Evolutionary conservation across 176 grass and related monocot species (phyloP), one percentile per base, ranked within the genome.

Genomic region (Lolium perenne): DNA sequence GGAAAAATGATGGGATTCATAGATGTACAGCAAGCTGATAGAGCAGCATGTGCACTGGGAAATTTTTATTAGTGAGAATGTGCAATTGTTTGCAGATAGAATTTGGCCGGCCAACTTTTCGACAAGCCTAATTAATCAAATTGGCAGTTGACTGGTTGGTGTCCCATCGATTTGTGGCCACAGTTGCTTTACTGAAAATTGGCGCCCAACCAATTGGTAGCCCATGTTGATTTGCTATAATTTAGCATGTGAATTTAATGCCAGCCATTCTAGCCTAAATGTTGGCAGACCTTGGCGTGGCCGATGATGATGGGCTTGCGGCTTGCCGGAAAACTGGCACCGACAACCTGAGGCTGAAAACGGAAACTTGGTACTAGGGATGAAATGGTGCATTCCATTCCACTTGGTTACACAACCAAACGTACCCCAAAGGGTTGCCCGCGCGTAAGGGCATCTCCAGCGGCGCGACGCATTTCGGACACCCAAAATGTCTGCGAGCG

Each of bases 21-120:
- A 38, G 13, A 38, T 38, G 63, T 35, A 35, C 26, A 38, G 17
- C 63, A 66, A 5, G 63, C 26, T 66, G 26, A 35, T 32, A 22
- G 62, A 32, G 26, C 62, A 65, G 26, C 62, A 65, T 65, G 62
- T 32, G 62, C 62, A 65, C 62, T 32, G 23, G 23, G 5, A 26
- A 12, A 63, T 63, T 10, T 11, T 63, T 63, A 11, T 63, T 63
- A 4, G 22, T 64, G 23, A 12, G 1, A 26, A 56, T n/a, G 41
- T 43, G 41, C 41, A 43, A 58, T 65, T 65, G 26, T 16, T 67
- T 68, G 32, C 8, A 8, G 65, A 15, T 9, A 17, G 14, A 68
- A 69, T 69, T 69, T 69, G 66, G 66, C 66, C 16, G 10, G 66
- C 66, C 66, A 69, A 69, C 66, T 40, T 69, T 69, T 69, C 35